These are phyloP conservation scores for Kickxella alabastrina DNA, from an alignment of 192 early-diverging fungal genomes.

Conservation along the genomic window DNA sequence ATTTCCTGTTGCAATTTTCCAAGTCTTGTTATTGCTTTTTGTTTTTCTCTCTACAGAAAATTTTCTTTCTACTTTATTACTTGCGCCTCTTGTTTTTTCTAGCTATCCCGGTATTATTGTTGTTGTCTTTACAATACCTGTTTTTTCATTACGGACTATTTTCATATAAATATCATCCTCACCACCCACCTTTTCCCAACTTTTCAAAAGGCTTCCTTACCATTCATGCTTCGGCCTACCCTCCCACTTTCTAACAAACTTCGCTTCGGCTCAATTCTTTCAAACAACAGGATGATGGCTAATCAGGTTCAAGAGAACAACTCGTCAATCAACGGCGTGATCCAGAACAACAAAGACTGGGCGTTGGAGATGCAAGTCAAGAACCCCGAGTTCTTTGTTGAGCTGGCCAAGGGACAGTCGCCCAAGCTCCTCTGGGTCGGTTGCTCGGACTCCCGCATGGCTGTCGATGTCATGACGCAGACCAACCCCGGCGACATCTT, in stretches of 20 bases:
- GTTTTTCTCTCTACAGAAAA: too few relatives aligned
- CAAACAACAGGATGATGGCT: slow-evolving; percentile 23
- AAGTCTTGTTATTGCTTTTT: too few relatives aligned
- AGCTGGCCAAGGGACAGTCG: slow-evolving; percentile 67
- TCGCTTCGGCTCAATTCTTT: slow-evolving; percentile 23
- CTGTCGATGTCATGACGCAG: slow-evolving; percentile 70
- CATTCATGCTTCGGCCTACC: slow-evolving; percentile 25
- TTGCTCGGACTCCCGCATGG: slow-evolving; percentile 92
- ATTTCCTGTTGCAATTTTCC: too few relatives aligned
- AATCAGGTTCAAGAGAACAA: slow-evolving; percentile 5
- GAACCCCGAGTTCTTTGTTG: slow-evolving; percentile 68
- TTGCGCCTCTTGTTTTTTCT: too few relatives aligned
- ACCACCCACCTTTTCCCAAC: not conserved
- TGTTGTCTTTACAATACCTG: too few relatives aligned
- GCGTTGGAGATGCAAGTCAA: slow-evolving; percentile 53
- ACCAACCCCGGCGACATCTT: slow-evolving; percentile 77
- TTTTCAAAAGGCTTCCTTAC: slow-evolving; percentile 1
- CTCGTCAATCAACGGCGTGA: slow-evolving; percentile 16
- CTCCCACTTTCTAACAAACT: slow-evolving; percentile 16
- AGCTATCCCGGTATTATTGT: too few relatives aligned
- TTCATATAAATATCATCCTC: slow-evolving; percentile 11
- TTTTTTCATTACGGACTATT: too few relatives aligned
- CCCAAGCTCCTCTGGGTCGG: slow-evolving; percentile 87
- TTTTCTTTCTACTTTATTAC: too few relatives aligned
- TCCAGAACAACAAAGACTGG: slow-evolving; percentile 60